phyloP scores from a whole-genome alignment of 2,329 filamentous ascomycete species.

The Aspergillus bombycis region DNA sequence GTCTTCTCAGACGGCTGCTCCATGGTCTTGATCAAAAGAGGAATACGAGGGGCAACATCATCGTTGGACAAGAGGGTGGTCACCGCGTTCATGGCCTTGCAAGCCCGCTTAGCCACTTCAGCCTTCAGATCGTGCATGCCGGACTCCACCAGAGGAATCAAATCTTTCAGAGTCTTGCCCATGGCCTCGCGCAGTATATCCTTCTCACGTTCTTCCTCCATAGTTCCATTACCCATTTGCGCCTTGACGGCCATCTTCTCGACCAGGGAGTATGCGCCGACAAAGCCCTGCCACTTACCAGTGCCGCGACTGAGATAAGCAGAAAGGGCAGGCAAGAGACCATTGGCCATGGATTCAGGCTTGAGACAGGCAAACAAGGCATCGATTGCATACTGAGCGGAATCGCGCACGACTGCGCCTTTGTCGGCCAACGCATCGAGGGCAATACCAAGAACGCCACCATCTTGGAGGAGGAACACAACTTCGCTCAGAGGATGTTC shows the following conservation, averaged over 20 bases:
- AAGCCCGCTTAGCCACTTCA: conserved; percentile 82
- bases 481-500: conserved; percentile 79
- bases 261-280: conserved; percentile 80
- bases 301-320: conserved; percentile 79
- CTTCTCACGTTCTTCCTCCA: conserved; percentile 84
- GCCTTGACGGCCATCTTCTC: conserved; percentile 96
- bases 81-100: conserved; percentile 87
- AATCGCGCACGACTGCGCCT: conserved; percentile 82
- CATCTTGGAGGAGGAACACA: conserved; percentile 79
- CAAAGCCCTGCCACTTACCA: conserved; percentile 96
- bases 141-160: conserved; percentile 88
- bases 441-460: conserved; percentile 70
- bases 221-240: conserved; percentile 79
- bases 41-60: conserved; percentile 89
- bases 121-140: conserved; percentile 96
- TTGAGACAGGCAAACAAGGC: conserved; percentile 79
- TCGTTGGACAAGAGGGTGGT: conserved; percentile 93
- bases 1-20: conserved; percentile 87
- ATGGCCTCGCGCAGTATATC: conserved; percentile 88
- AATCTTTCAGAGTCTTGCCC: conserved; percentile 74
- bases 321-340: conserved; percentile 75
- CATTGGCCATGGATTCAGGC: conserved; percentile 80
- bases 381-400: conserved; percentile 91
- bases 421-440: conserved; percentile 91
- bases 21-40: conserved; percentile 91